Evolutionary conservation across 192 early-diverging fungal genomes (phyloP), one percentile per base, ranked within the genome.

Genomic region (Coemansia sp.): DNA sequence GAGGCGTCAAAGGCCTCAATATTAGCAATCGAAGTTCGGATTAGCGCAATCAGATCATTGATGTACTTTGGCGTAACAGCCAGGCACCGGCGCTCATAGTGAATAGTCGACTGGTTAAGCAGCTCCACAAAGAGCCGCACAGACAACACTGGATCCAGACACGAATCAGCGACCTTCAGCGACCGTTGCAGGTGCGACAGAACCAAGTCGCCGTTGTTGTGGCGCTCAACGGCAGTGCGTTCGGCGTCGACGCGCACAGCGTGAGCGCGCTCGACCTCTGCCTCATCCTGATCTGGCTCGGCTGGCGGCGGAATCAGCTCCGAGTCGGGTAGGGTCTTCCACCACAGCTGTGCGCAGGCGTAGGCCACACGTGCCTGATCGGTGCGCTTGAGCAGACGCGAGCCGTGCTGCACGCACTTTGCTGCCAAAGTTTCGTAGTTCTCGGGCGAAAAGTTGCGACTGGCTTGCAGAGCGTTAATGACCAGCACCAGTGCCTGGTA

Each of bases 121-220:
- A 98, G 92, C 72, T 98, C 95, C n/a, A 99, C 92, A 86, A 99
- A 95, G 32, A 98, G 79, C 68, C 93, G 90, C 17, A 95, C 91
- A 32, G 92, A 95, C 15, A 94, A 88, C 37, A 86, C 86, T 27
- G 88, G 84, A 59, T 99, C 96, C 85, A 97, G 88, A 43, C 94
- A 93, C 15, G 88, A 88, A 74, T 97, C 96, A 1, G 98, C 95
- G 64, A 96, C 88, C 72, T 95, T 95, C 27, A 97, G 86, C 15
- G 95, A 90, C 74, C 94, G 94, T 77, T 98, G 94, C 58, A 99
- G 75, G 60, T 92, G 94, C 63, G 93, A 90, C 37, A 98, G 80
- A 15, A 96, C 94, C 39, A 88, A 82, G 65, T 94, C 90, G 39
- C 94, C 94, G 73, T 99, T 90, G 56, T 92, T 85, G 72, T 89